Conservation (phyloP, 176 grass and related monocot genomes). For the Zea mays region Zm-B73-REFERENCE-NAM-5.0 NC_050102.1:58617501-58618000, state of each 20-base stretch:
- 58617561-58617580: not conserved
- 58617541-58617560: not conserved
- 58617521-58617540: not conserved
- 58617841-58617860: not conserved
- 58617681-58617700: not conserved
- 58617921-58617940: not conserved
- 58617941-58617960: not conserved
- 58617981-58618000: no score
- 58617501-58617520: not conserved
- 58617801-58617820: not conserved
- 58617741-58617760: not conserved
- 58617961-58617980: no score
- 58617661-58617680: not conserved
- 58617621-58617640: not conserved
- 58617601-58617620: not conserved
- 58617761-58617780: not conserved
- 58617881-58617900: not conserved
- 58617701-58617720: slow-evolving; percentile 1
- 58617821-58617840: not conserved
- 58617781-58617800: not conserved
- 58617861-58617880: not conserved
- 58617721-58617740: slow-evolving; percentile 14
- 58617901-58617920: not conserved
- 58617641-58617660: slow-evolving; percentile 7
- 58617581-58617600: not conserved